phyloP scores from a whole-genome alignment of 2,329 filamentous ascomycete genomes.

The Volutella citrinella region DNA sequence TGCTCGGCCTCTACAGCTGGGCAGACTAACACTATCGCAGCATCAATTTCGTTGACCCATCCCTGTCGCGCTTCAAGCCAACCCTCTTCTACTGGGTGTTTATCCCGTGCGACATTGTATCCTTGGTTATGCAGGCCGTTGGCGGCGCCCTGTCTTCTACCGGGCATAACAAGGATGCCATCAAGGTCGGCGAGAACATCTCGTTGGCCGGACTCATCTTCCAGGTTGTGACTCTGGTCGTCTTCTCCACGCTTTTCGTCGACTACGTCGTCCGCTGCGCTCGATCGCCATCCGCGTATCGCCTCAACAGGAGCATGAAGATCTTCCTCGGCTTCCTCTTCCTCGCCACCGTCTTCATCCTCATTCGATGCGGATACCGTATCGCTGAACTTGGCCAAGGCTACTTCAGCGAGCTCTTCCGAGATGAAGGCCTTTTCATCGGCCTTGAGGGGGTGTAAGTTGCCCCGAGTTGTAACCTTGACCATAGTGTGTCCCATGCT shows the following conservation, averaged over 20 bases:
- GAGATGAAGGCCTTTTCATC: conserved; percentile 22
- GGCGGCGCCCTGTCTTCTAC: conserved; percentile 45
- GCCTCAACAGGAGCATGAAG: conserved; percentile 35
- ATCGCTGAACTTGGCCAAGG: conserved; percentile 57
- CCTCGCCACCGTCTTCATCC: conserved; percentile 52
- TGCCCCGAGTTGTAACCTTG: not conserved
- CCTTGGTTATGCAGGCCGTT: conserved; percentile 48
- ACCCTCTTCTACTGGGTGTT: conserved; percentile 24
- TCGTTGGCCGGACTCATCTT: conserved; percentile 51
- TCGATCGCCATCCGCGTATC: conserved; percentile 24
- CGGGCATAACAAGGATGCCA: conserved; percentile 28
- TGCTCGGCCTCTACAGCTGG: too few species aligned
- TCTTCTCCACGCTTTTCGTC: conserved; percentile 41
- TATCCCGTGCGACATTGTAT: conserved; percentile 47
- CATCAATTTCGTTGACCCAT: conserved; percentile 21
- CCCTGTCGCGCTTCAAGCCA: conserved; percentile 20
- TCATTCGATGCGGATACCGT: conserved; percentile 56
- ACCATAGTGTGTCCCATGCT: conserved; percentile 3
- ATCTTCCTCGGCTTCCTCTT: conserved; percentile 48
- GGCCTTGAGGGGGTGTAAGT: conserved; percentile 23
- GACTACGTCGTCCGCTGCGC: conserved; percentile 37
- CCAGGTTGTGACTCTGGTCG: conserved; percentile 46
- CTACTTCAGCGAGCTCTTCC: conserved; percentile 36
- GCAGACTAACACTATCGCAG: conserved; percentile 9
- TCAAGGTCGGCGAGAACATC: conserved; percentile 42